Base-by-base conservation (phyloP, 208 protist genomes). In the Trypanosomatidae sp. region DNA sequence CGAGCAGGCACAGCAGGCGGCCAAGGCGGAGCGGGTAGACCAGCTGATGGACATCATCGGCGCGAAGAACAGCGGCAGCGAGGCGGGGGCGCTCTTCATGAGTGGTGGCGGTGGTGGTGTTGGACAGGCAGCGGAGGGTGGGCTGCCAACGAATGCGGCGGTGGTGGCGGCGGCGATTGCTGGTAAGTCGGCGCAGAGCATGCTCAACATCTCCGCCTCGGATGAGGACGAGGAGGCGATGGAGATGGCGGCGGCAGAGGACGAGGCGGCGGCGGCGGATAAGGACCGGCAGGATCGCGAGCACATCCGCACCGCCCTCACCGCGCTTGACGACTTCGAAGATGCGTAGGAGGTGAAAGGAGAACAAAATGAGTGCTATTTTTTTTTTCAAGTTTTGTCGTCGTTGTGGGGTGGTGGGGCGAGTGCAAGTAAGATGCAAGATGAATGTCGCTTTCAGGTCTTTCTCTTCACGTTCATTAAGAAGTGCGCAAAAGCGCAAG, bases 241-340 rank as follows among this genome's bases (percentile, higher is more conserved):
- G 70, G 74, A 0, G 69, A 69, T 9, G 76, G 77, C 41, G 50
- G 33, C 3, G 62, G 41, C 30, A 19, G 22, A 22, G 17, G 4
- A 3, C 46, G 62, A 13, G 58, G 62, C 43, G 43, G n/a, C 4
- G 80, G 74, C 67, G 6, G 77, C 58, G 12, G 77, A 80, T 62
- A 76, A 79, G 49, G 80, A 88, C 30, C 67, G 77, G 44, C 77
- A 87, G 30, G 81, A 88, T 44, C 22, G 76, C 39, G 74, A 89
- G 69, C 78, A 83, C 19, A 91, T 96, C 65, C 78, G 86, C 64
- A 87, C 84, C 19, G 92, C 92, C 1, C 81, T 96, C 46, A 83
- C 89, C 6, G 90, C 89, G 0, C 82, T 96, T 43, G 92, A 96
- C 68, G 92, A 96, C 71, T 96, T 96, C 83, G 89, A 96, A 30